Conservation (phyloP, 2,329 filamentous ascomycete genomes). For the Cytospora chrysosperma region DNA sequence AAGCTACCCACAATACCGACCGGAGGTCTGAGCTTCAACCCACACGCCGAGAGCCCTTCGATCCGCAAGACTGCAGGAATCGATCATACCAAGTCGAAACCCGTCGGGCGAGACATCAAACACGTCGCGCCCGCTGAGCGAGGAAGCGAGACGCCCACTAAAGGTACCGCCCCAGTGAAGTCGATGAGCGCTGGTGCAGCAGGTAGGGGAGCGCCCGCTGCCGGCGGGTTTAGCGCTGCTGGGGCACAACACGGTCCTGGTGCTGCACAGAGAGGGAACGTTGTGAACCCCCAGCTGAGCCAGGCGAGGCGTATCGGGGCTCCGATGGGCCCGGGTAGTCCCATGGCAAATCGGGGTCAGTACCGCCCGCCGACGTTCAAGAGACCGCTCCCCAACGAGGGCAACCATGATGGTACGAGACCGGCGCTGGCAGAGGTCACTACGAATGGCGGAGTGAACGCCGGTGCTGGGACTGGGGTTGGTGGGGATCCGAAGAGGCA, state of each 20-base stretch:
- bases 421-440: slow-evolving; percentile 52
- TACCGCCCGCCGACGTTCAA: slow-evolving; percentile 62
- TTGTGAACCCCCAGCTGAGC: slow-evolving; percentile 55
- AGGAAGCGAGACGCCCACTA: slow-evolving; percentile 22
- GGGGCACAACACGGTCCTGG: slow-evolving; percentile 7
- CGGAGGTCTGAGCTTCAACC: slow-evolving; percentile 63
- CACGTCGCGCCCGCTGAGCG: slow-evolving; percentile 46
- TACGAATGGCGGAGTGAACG: slow-evolving; percentile 39
- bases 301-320: slow-evolving; percentile 58
- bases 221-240: neutral
- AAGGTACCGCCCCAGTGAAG: neutral
- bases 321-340: slow-evolving; percentile 53
- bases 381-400: slow-evolving; percentile 41
- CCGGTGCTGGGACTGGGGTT: slow-evolving; percentile 29
- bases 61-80: slow-evolving; percentile 87
- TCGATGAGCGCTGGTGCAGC: neutral
- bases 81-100: slow-evolving; percentile 75
- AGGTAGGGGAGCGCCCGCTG: slow-evolving; percentile 23
- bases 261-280: slow-evolving; percentile 36
- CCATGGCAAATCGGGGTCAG: slow-evolving; percentile 56
- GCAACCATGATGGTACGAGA: slow-evolving; percentile 32
- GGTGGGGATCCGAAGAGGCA: slow-evolving; percentile 52
- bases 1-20: slow-evolving; percentile 43
- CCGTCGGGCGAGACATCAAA: slow-evolving; percentile 59
- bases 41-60: slow-evolving; percentile 74